Percentiles rank a stretch among this genome's conserved stretches.
phyloP scores from a whole-genome alignment of 2,329 filamentous ascomycete species.

The Fusarium praegraminearum region DNA sequence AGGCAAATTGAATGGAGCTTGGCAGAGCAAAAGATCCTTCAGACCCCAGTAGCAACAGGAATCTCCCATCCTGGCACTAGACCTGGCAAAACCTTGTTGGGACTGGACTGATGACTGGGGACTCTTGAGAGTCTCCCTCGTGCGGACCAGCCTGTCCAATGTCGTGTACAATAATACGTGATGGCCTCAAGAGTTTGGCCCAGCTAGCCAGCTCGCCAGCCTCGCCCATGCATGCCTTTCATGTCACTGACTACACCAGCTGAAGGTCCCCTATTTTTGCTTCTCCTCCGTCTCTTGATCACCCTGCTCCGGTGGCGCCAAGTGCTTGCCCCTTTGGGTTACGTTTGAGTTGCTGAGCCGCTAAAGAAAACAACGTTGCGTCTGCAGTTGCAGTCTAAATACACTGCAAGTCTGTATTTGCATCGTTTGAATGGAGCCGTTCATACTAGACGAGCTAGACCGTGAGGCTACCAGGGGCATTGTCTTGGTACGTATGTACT shows the following conservation, averaged over 20 bases:
- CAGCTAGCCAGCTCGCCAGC: conserved; percentile 22
- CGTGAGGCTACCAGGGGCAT: conserved; percentile 16
- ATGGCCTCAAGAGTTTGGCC: background rate
- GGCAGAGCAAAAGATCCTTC: conserved; percentile 38
- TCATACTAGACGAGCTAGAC: conserved; percentile 25
- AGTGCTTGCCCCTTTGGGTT: conserved; percentile 21
- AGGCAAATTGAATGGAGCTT: conserved; percentile 32
- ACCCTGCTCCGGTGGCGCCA: conserved; percentile 26
- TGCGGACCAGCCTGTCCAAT: conserved; percentile 6
- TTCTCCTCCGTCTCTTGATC: background rate
- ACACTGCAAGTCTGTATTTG: background rate
- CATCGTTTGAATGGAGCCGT: conserved; percentile 18
- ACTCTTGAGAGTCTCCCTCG: background rate
- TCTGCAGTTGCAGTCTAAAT: conserved; percentile 30
- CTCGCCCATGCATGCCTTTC: background rate
- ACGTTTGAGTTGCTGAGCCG: conserved; percentile 25
- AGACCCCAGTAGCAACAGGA: conserved; percentile 21
- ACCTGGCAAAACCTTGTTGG: conserved; percentile 24
- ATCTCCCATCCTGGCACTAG: conserved; percentile 18
- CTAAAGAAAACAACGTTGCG: conserved; percentile 39
- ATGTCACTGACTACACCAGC: conserved; percentile 11
- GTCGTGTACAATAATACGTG: background rate
- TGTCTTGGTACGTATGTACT: background rate
- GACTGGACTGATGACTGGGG: conserved; percentile 9
- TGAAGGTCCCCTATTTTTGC: conserved; percentile 21